Evolutionary conservation across 805 yeast genomes (phyloP).

Genomic region (Pichia sporocuriosa): DNA sequence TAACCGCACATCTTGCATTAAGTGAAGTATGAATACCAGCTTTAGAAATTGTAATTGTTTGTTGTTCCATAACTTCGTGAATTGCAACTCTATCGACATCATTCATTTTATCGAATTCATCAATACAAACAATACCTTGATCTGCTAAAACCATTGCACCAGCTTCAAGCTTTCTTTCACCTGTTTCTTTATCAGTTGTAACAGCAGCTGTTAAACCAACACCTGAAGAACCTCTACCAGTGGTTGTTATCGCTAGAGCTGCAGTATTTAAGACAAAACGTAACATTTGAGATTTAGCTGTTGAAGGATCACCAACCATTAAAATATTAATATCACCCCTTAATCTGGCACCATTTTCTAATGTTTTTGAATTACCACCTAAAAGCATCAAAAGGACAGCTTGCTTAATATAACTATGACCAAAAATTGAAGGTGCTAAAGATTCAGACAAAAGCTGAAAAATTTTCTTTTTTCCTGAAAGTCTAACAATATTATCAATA

Average conservation of each 20-base stretch:
- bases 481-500: constrained; percentile 75
- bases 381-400: constrained; percentile 86
- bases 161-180: constrained; percentile 93
- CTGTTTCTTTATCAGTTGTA: constrained; percentile 92
- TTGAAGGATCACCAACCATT: constrained; percentile 98
- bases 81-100: constrained; percentile 96
- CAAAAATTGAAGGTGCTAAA: constrained; percentile 93
- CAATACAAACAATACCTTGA: constrained; percentile 95
- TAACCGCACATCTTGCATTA: constrained; percentile 92
- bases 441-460: constrained; percentile 79
- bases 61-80: constrained; percentile 99
- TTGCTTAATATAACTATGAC: constrained; percentile 83
- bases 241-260: constrained; percentile 90
- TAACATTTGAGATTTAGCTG: constrained; percentile 94
- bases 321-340: constrained; percentile 95
- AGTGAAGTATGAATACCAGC: constrained; percentile 97
- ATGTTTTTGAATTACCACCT: constrained; percentile 91
- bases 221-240: constrained; percentile 99
- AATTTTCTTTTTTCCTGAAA: constrained; percentile 63
- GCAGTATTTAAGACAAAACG: constrained; percentile 95
- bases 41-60: constrained; percentile 94
- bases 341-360: constrained; percentile 91
- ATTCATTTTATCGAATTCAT: constrained; percentile 97
- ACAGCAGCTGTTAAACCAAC: constrained; percentile 99
- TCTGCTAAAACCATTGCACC: constrained; percentile 99